Percentiles rank a stretch among this genome's conserved stretches.
Evolutionary conservation across 306 rosid species (phyloP).

Genomic region (Gastrolobium villosum): DNA sequence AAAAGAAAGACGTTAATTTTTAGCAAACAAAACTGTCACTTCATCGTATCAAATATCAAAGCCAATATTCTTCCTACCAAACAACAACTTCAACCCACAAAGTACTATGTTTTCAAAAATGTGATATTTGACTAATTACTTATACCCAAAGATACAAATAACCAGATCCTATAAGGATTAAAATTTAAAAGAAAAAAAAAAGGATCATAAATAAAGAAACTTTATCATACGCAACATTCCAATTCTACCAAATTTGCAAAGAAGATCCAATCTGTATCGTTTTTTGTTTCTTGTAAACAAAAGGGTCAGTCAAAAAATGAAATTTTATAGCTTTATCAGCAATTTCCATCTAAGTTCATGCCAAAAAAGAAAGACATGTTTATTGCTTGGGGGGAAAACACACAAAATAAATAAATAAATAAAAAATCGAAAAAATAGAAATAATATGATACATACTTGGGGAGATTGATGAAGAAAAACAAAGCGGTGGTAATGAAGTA

Average conservation of each 20-base stretch:
- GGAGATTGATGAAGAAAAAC: slow-evolving; percentile 35
- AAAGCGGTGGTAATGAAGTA: slow-evolving; percentile 25
- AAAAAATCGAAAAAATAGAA: neutral
- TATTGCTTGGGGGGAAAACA: neutral
- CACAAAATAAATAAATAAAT: neutral
- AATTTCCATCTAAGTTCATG: slow-evolving; percentile 37
- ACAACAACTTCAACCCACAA: neutral
- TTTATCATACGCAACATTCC: neutral
- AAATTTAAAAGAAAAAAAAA: neutral
- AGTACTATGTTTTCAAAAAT: neutral
- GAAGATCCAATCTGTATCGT: slow-evolving; percentile 51
- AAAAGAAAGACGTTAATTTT: neutral
- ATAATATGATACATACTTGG: slow-evolving; percentile 38
- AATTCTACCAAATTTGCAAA: slow-evolving; percentile 39
- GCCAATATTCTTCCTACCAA: neutral
- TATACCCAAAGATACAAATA: slow-evolving; percentile 3
- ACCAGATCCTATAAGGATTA: slow-evolving; percentile 48
- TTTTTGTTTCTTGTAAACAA: slow-evolving; percentile 17
- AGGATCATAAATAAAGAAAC: slow-evolving; percentile 8
- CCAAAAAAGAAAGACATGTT: neutral
- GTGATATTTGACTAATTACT: slow-evolving; percentile 5
- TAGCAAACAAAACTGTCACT: slow-evolving; percentile 27
- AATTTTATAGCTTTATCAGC: slow-evolving; percentile 2
- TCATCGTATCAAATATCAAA: slow-evolving; percentile 27
- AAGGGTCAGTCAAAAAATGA: neutral